These are phyloP conservation scores for Cenchrus americanus DNA, from an alignment of 176 grass and related monocot species.

Conservation along the genomic window DNA sequence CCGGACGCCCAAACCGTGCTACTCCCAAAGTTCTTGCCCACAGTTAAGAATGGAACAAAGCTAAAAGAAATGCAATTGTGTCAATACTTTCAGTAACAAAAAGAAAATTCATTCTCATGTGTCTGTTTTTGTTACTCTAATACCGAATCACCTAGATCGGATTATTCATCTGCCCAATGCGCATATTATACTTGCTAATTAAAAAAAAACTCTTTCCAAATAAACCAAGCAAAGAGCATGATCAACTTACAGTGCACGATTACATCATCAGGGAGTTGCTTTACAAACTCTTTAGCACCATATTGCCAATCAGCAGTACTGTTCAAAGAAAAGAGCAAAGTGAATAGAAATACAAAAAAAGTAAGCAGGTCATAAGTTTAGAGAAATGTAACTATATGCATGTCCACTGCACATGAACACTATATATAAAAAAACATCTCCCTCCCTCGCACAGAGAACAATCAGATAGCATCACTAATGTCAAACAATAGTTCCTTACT, in stretches of 20 bases:
- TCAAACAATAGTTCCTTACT: background rate
- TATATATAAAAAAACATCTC: background rate
- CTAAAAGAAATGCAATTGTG: background rate
- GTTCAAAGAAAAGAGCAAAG: slow-evolving; percentile 26
- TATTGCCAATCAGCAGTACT: slow-evolving; percentile 85
- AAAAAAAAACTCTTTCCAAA: background rate
- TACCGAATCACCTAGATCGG: background rate
- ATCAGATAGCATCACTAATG: background rate
- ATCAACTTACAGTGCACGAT: slow-evolving; percentile 75
- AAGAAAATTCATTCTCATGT: background rate
- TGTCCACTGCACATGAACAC: background rate
- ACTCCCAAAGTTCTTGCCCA: background rate
- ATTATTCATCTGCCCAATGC: background rate
- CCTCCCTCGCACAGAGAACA: background rate
- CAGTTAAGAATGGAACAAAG: background rate
- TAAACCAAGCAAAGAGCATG: background rate
- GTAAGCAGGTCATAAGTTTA: background rate
- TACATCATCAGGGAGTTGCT: slow-evolving; percentile 71
- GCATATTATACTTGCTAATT: background rate
- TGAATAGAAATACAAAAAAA: background rate
- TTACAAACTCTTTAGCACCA: slow-evolving; percentile 70
- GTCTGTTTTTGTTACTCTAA: background rate
- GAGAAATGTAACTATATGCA: background rate
- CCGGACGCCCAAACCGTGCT: too few species aligned
- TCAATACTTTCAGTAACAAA: background rate